Evolutionary conservation across 2,329 filamentous ascomycete genomes (phyloP).

Genomic region (Trichoderma sp.): DNA sequence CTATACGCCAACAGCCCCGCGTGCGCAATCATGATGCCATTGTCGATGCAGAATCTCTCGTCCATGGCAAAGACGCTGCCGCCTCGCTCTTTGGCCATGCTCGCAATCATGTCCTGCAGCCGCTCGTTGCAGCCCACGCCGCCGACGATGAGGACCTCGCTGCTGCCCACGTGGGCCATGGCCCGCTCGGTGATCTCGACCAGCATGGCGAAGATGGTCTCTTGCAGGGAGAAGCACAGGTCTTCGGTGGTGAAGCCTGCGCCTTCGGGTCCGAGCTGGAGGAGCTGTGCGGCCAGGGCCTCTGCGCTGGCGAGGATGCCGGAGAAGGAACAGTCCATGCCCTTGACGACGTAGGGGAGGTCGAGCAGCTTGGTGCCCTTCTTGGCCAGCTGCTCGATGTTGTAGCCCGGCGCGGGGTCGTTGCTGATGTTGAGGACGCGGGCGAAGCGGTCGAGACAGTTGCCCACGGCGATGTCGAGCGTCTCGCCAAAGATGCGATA

Average conservation of each 20-base stretch:
- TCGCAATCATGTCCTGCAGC: constrained; percentile 96
- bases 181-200: constrained; percentile 98
- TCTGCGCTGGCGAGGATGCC: constrained; percentile 87
- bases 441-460: constrained; percentile 95
- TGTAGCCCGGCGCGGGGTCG: constrained; percentile 95
- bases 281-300: constrained; percentile 70
- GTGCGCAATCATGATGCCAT: constrained; percentile 99
- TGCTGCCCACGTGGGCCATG: constrained; percentile 94
- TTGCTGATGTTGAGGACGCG: constrained; percentile 89
- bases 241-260: constrained; percentile 74
- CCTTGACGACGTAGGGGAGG: constrained; percentile 93
- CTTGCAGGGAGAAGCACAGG: constrained; percentile 91
- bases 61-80: constrained; percentile 94
- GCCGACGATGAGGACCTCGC: constrained; percentile 90
- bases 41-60: constrained; percentile 97
- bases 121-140: constrained; percentile 95
- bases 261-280: constrained; percentile 46
- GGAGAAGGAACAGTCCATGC: constrained; percentile 97
- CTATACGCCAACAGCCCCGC: constrained; percentile 84
- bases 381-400: constrained; percentile 90
- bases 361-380: constrained; percentile 76
- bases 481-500: constrained; percentile 99
- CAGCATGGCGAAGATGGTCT: constrained; percentile 94
- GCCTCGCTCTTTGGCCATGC: constrained; percentile 86
- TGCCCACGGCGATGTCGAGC: constrained; percentile 95